phyloP scores from a whole-genome alignment of 192 early-diverging fungal genomes.

The Phycomyces blakesleeanus region DNA sequence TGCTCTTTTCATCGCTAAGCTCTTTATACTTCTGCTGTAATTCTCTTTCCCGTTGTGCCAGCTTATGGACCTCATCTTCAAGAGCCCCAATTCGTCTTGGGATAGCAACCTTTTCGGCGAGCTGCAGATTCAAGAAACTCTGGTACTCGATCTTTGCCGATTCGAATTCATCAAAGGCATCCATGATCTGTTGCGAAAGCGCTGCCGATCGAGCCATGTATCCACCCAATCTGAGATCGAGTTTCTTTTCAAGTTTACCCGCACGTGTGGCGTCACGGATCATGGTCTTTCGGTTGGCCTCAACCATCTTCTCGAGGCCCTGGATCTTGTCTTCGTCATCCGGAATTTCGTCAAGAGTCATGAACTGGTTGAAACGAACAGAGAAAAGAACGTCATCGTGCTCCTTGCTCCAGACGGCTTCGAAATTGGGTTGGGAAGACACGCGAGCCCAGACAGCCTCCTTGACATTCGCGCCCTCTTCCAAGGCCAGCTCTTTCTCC shows the following conservation, averaged over 20 bases:
- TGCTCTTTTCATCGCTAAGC: slow-evolving; percentile 48
- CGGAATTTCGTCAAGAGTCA: slow-evolving; percentile 24
- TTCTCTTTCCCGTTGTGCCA: slow-evolving; percentile 49
- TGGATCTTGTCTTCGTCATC: slow-evolving; percentile 34
- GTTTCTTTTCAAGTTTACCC: slow-evolving; percentile 82
- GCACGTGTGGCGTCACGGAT: slow-evolving; percentile 68
- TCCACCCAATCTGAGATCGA: slow-evolving; percentile 77
- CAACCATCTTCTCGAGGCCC: slow-evolving; percentile 33
- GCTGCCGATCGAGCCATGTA: slow-evolving; percentile 69
- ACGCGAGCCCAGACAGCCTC: slow-evolving; percentile 32
- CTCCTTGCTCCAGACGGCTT: slow-evolving; percentile 25
- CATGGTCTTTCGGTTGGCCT: slow-evolving; percentile 65
- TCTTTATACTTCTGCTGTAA: slow-evolving; percentile 67
- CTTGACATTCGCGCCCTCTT: slow-evolving; percentile 34
- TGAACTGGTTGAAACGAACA: slow-evolving; percentile 28
- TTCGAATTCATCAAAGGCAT: slow-evolving; percentile 56
- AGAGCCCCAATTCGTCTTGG: slow-evolving; percentile 53
- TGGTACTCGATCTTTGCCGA: slow-evolving; percentile 53
- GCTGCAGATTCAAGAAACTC: slow-evolving; percentile 57
- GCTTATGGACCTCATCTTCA: slow-evolving; percentile 47
- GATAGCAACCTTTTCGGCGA: slow-evolving; percentile 57
- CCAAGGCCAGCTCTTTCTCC: slow-evolving; percentile 8
- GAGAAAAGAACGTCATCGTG: slow-evolving; percentile 37
- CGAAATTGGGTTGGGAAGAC: slow-evolving; percentile 32
- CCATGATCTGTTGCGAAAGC: slow-evolving; percentile 57